Conservation (phyloP, 2,329 filamentous ascomycete genomes). For the Diaporthe longicolla region DNA sequence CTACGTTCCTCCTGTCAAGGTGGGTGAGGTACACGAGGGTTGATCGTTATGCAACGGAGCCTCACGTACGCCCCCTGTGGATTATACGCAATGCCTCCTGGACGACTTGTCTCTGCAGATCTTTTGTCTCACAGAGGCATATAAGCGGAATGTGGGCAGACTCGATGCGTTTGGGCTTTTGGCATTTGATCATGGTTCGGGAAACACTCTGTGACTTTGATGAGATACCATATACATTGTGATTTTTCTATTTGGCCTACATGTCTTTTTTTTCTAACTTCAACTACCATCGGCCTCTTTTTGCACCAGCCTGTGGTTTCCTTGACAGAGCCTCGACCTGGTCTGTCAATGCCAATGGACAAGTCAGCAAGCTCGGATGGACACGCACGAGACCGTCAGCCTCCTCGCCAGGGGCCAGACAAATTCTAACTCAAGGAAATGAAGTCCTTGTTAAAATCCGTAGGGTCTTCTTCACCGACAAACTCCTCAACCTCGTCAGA, state of each 20-base stretch:
- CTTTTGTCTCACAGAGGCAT: background rate
- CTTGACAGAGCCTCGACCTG: conserved; percentile 16
- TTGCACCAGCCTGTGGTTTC: background rate
- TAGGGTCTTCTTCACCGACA: conserved; percentile 68
- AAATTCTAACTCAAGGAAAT: conserved; percentile 54
- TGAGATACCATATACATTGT: background rate
- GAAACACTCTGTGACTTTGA: background rate
- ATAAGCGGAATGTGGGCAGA: background rate
- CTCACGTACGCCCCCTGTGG: too few species aligned
- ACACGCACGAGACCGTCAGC: conserved; percentile 9
- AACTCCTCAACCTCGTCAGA: conserved; percentile 81
- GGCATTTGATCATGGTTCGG: background rate
- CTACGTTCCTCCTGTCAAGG: too few species aligned
- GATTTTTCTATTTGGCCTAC: background rate
- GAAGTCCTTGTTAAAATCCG: conserved; percentile 72
- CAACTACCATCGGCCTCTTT: conserved; percentile 2
- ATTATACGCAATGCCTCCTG: background rate
- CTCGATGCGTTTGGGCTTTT: background rate
- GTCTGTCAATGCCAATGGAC: conserved; percentile 17
- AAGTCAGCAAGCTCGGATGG: background rate
- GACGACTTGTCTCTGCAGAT: background rate
- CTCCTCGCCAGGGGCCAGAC: background rate
- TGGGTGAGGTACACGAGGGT: too few species aligned
- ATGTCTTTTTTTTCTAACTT: background rate
- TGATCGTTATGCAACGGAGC: background rate